Evolutionary conservation across 169 alveolate genomes (phyloP).

Genomic region (Plasmodium billcollinsi): DNA sequence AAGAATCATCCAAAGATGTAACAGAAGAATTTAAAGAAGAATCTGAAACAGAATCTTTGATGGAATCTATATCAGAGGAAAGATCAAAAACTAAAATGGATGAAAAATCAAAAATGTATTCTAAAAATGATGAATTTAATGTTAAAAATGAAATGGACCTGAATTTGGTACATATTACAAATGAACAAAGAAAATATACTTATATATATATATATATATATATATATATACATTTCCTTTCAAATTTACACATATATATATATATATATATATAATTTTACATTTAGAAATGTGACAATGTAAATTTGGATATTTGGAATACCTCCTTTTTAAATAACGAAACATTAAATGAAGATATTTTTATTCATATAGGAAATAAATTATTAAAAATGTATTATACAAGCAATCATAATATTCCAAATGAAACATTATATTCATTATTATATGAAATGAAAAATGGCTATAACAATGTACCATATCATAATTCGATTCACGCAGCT

Average conservation of each 20-base stretch:
- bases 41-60: slow-evolving; percentile 57
- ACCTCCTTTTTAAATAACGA: slow-evolving; percentile 21
- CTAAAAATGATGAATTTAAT: slow-evolving; percentile 20
- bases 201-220: background rate
- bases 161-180: slow-evolving; percentile 39
- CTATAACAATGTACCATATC: slow-evolving; percentile 77
- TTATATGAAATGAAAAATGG: slow-evolving; percentile 70
- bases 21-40: slow-evolving; percentile 32
- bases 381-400: slow-evolving; percentile 57
- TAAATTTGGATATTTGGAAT: slow-evolving; percentile 22
- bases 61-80: slow-evolving; percentile 56
- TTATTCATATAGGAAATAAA: slow-evolving; percentile 35
- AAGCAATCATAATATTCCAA: slow-evolving; percentile 23
- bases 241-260: slow-evolving; percentile 7
- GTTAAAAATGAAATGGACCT: slow-evolving; percentile 13
- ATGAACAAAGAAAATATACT: slow-evolving; percentile 1
- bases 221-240: background rate
- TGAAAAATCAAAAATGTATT: background rate
- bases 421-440: slow-evolving; percentile 42
- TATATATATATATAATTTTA: slow-evolving; percentile 3
- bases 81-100: slow-evolving; percentile 8
- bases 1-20: slow-evolving; percentile 2
- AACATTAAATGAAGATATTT: slow-evolving; percentile 26
- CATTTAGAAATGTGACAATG: slow-evolving; percentile 30
- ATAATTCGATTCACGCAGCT: slow-evolving; percentile 75